A percentile compares a stretch with the other conserved stretches of the same genome.
Evolutionary conservation across 1,139 yeast species (phyloP).

Genomic region (Hanseniaspora uvarum): DNA sequence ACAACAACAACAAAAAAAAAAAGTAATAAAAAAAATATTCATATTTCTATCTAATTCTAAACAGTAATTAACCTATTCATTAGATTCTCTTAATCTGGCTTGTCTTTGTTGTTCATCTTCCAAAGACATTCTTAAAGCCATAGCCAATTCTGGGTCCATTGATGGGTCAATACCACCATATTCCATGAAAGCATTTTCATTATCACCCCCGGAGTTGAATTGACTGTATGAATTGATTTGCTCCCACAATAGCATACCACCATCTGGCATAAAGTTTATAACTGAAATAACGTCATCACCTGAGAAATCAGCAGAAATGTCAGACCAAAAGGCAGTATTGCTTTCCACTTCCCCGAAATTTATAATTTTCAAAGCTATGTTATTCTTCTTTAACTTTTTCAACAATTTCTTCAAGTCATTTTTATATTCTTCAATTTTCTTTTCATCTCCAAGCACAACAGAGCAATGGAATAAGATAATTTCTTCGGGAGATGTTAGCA

Average conservation of each 20-base stretch:
- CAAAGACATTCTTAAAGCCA: constrained; percentile 54
- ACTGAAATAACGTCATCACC: constrained; percentile 70
- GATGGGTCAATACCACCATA: constrained; percentile 66
- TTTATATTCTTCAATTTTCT: constrained; percentile 46
- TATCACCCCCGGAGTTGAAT: constrained; percentile 35
- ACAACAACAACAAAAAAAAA: neutral
- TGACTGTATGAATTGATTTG: constrained; percentile 25
- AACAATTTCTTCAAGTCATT: constrained; percentile 70
- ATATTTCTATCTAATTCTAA: neutral
- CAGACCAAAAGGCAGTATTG: constrained; percentile 65
- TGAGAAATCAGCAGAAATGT: constrained; percentile 40
- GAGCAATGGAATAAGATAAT: constrained; percentile 84
- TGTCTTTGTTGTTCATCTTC: constrained; percentile 39
- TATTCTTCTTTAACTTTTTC: constrained; percentile 86
- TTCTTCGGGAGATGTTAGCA: constrained; percentile 85
- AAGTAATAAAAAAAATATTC: neutral
- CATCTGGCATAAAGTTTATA: constrained; percentile 71
- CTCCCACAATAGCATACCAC: constrained; percentile 59
- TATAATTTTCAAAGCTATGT: constrained; percentile 78
- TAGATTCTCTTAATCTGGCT: constrained; percentile 29
- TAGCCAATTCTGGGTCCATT: constrained; percentile 93
- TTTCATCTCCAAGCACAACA: constrained; percentile 62
- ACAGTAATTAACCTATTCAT: neutral
- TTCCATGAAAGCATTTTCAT: constrained; percentile 43
- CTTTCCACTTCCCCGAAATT: constrained; percentile 82